Base-by-base conservation (phyloP, 2,329 filamentous ascomycete species). In the Penicillium sp. region DNA sequence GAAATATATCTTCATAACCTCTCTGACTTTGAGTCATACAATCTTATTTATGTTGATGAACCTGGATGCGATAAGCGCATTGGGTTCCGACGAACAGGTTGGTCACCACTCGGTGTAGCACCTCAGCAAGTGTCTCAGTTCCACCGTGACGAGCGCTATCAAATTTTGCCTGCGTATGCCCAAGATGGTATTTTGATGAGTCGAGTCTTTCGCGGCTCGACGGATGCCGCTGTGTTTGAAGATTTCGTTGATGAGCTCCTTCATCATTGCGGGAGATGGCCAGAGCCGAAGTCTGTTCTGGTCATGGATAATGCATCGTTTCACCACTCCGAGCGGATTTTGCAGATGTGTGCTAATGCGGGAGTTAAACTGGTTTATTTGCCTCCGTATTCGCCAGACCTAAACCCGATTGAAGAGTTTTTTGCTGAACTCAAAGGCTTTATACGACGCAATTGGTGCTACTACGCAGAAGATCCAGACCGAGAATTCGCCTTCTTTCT, bases 1-100 rank as follows among this genome's bases (percentile, higher is more conserved):
- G 69, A 73, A 57, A 62, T 65, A 18, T 74, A 75, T 55, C 60
- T 70, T 24, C 54, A 74, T 54, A 67, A 68, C 6, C 43, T 74
- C 11, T 71, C 68, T 3, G 55, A 60, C 1, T 72, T 71, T 49
- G 54, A 56, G 18, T 24, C 27, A 7, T 49, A 49, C 27, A 31
- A 47, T 18, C 44, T 47, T 14, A 16, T 47, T n/a, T 76, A 62
- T 74, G 64, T 60, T 44, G 36, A 9, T 39, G 46, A 14, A 31
- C 40, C 46, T 47, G 21, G 46, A 27, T 47, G 36, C n/a, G 67
- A 77, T 53, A 74, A 70, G 56, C 61, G 62, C 16, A 61, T 67
- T 54, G 67, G 70, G 11, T 70, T 67, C 54, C n/a, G 72, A 50
- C 61, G 67, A 10, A 73, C 60, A 10, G 69, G 68, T 4, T 77